Conservation (phyloP, 2,329 filamentous ascomycete genomes). For the Tolypocladium amazonense region DNA sequence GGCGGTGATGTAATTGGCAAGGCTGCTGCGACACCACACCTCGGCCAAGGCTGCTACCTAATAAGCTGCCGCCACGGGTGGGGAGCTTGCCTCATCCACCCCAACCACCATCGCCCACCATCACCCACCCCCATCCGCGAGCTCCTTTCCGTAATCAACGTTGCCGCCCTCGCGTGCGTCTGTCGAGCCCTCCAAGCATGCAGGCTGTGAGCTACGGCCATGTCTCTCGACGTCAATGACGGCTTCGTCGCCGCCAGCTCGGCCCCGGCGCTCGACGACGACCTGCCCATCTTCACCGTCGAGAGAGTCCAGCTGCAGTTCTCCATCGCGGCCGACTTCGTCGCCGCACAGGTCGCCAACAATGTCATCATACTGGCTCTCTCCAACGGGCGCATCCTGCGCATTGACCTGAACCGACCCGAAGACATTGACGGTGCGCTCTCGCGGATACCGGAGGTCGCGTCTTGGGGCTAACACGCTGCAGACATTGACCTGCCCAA, state of each 20-base stretch:
- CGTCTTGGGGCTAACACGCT: slow-evolving; percentile 3
- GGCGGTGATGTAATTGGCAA: neutral
- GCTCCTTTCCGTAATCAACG: neutral
- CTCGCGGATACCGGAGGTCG: neutral
- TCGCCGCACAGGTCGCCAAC: slow-evolving; percentile 92
- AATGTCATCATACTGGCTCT: slow-evolving; percentile 91
- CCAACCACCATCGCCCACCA: neutral
- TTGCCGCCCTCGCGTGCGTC: neutral
- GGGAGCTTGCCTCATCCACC: neutral
- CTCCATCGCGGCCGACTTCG: slow-evolving; percentile 88
- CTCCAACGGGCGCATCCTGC: slow-evolving; percentile 81
- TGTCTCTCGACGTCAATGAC: slow-evolving; percentile 33
- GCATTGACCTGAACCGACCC: slow-evolving; percentile 87
- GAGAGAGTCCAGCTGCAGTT: slow-evolving; percentile 90
- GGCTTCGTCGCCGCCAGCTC: slow-evolving; percentile 62
- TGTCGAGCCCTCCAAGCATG: slow-evolving; percentile 5
- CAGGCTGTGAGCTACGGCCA: slow-evolving; percentile 9
- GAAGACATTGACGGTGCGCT: slow-evolving; percentile 83
- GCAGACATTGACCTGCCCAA: slow-evolving; percentile 94
- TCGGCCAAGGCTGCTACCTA: neutral
- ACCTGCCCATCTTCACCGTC: slow-evolving; percentile 87
- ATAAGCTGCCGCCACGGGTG: neutral
- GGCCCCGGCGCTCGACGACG: slow-evolving; percentile 51
- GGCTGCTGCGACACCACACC: neutral
- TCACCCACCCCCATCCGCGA: neutral